Conservation (phyloP, 345 rosid species). For the Aquilaria malaccensis region DNA sequence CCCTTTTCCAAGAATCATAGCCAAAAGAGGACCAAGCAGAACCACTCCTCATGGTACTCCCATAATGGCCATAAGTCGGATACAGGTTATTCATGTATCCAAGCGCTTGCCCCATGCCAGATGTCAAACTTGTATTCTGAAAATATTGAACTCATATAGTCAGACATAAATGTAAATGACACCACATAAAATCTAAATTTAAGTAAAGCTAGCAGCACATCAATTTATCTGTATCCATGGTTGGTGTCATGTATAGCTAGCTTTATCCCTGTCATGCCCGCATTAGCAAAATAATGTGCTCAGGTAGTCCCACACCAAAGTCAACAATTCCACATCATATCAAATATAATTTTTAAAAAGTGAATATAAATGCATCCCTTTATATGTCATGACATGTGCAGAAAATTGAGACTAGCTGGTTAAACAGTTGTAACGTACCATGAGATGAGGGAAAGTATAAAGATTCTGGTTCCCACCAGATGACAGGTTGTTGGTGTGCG, state of each 20-base stretch:
- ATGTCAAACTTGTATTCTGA: constrained; percentile 32
- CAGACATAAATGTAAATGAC: neutral
- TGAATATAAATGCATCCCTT: too few relatives aligned
- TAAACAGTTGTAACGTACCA: constrained; percentile 25
- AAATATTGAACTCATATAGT: constrained; percentile 21
- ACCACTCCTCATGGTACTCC: constrained; percentile 34
- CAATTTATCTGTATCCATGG: too few relatives aligned
- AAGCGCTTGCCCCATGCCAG: constrained; percentile 33
- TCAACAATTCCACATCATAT: too few relatives aligned
- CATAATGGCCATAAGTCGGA: constrained; percentile 52
- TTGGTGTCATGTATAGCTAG: too few relatives aligned
- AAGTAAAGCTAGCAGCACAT: too few relatives aligned
- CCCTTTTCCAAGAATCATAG: constrained; percentile 54
- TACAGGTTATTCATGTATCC: constrained; percentile 45
- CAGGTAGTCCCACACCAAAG: too few relatives aligned
- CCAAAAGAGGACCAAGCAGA: constrained; percentile 46
- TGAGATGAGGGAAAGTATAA: constrained; percentile 25
- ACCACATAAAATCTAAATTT: neutral
- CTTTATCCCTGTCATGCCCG: too few relatives aligned
- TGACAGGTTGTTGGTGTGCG: constrained; percentile 21
- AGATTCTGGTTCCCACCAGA: constrained; percentile 44
- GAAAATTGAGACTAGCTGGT: too few relatives aligned
- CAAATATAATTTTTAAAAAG: too few relatives aligned
- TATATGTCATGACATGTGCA: too few relatives aligned
- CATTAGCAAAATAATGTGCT: too few relatives aligned